phyloP scores from a whole-genome alignment of 2,329 filamentous ascomycete genomes.

The Fonsecaea pedrosoi region DNA sequence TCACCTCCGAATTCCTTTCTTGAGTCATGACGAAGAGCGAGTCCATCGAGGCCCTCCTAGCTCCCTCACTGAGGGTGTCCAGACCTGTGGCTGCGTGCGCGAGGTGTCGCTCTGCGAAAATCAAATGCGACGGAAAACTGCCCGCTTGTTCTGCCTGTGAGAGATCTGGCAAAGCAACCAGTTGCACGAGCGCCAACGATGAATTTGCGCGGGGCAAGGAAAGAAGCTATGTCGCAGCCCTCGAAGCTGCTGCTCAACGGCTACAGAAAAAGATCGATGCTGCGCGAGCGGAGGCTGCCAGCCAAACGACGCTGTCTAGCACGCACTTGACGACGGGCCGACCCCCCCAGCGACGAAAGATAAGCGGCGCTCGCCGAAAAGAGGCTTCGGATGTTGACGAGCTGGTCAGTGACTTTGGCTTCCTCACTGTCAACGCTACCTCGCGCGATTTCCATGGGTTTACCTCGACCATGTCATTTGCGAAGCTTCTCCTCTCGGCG shows the following conservation, averaged over 20 bases:
- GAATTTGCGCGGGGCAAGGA: slow-evolving; percentile 96
- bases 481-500: slow-evolving; percentile 83
- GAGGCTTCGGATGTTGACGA: slow-evolving; percentile 91
- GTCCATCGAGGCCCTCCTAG: slow-evolving; percentile 39
- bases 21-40: slow-evolving; percentile 36
- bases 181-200: slow-evolving; percentile 93
- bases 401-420: slow-evolving; percentile 91
- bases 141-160: slow-evolving; percentile 96
- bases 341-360: slow-evolving; percentile 42
- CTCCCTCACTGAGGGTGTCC: slow-evolving; percentile 72
- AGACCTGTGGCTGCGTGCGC: slow-evolving; percentile 81
- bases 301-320: slow-evolving; percentile 55
- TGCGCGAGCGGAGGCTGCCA: slow-evolving; percentile 50
- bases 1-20: background rate
- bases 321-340: slow-evolving; percentile 40
- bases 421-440: slow-evolving; percentile 92
- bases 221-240: slow-evolving; percentile 91
- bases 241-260: slow-evolving; percentile 90
- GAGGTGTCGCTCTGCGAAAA: slow-evolving; percentile 86
- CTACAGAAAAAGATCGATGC: slow-evolving; percentile 75
- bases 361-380: slow-evolving; percentile 55
- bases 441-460: slow-evolving; percentile 92
- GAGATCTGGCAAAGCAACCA: slow-evolving; percentile 81
- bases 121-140: slow-evolving; percentile 96
- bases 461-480: slow-evolving; percentile 88